These are phyloP conservation scores for Penicillium sp. DNA, from an alignment of 2,329 filamentous ascomycete species.

Conservation along the genomic window DNA sequence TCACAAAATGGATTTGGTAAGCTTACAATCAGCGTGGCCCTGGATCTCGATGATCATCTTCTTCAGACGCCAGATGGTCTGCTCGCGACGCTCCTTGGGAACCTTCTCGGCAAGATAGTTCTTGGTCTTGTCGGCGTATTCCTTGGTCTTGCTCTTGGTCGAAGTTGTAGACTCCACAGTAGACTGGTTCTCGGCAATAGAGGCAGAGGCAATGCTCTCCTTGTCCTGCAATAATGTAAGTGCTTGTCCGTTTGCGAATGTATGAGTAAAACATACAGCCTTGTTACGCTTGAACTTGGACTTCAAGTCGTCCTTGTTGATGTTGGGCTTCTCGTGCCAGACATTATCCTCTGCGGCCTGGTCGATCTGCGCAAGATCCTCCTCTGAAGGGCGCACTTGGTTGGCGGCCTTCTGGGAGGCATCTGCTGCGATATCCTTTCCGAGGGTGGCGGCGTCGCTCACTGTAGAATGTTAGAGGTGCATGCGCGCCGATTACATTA, in stretches of 20 bases:
- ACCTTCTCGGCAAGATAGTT: constrained; percentile 85
- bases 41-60: constrained; percentile 98
- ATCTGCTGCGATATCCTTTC: constrained; percentile 91
- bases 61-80: constrained; percentile 89
- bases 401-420: constrained; percentile 77
- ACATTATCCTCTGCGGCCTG: constrained; percentile 84
- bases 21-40: constrained; percentile 81
- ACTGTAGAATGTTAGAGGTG: constrained; percentile 50
- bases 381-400: constrained; percentile 74
- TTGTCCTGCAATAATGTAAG: constrained; percentile 45
- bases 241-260: neutral
- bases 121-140: constrained; percentile 51
- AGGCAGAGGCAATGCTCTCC: constrained; percentile 52
- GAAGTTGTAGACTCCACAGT: constrained; percentile 54
- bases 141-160: constrained; percentile 47
- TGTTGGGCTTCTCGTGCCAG: constrained; percentile 84
- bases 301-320: constrained; percentile 71
- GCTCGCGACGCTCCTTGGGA: constrained; percentile 87
- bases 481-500: constrained; percentile 6
- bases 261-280: constrained; percentile 46
- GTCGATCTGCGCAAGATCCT: constrained; percentile 76
- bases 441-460: constrained; percentile 74
- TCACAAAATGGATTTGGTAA: neutral
- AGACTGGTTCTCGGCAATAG: constrained; percentile 51
- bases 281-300: constrained; percentile 58